Evolutionary conservation across 2,329 filamentous ascomycete genomes (phyloP), one percentile per base, ranked within the genome.

Genomic region (Paraphaeosphaeria minitans): DNA sequence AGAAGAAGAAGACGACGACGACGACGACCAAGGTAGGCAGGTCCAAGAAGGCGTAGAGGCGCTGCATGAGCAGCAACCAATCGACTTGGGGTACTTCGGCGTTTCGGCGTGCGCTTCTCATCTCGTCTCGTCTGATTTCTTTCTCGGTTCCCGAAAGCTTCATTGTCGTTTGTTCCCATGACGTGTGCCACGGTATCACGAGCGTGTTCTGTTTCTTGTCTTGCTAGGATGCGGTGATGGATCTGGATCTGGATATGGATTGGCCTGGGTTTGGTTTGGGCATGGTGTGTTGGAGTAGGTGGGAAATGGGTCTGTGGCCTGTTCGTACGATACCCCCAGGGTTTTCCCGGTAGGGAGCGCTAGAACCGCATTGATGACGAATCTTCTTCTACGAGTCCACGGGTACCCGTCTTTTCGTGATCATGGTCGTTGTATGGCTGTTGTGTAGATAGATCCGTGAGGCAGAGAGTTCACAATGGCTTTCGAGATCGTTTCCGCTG

Each of bases 1-100:
- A 51, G 41, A 59, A 65, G 60, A 66, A 65, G 43, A 53, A 51
- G 41, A 59, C 60, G 46, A 59, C 65, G 21, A 58, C 65, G 41
- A 59, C 60, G 46, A 59, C 65, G 21, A 58, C 65, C 10, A 61
- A 60, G 54, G 35, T 62, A 21, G 16, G n/a, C 9, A 42, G 9
- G 39, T 8, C 41, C 14, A 67, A 63, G 60, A 64, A 60, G 50
- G 55, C 48, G 41, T 50, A 58, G 42, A 54, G 43, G 43, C 47
- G 33, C 43, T 33, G 13, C 24, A 10, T 5, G 9, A 8, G 29
- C 9, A 24, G 12, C n/a, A 13, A 31, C 31, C 5, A 24, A 47
- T 42, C 5, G 43, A 47, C 21, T 35, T 13, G n/a, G n/a, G 27
- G 46, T 29, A 35, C 33, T n/a, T 49, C 5, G 46, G 46, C 22